Conservation (phyloP, 495 filamentous ascomycete species). For the Penicillium mononematosum region DNA sequence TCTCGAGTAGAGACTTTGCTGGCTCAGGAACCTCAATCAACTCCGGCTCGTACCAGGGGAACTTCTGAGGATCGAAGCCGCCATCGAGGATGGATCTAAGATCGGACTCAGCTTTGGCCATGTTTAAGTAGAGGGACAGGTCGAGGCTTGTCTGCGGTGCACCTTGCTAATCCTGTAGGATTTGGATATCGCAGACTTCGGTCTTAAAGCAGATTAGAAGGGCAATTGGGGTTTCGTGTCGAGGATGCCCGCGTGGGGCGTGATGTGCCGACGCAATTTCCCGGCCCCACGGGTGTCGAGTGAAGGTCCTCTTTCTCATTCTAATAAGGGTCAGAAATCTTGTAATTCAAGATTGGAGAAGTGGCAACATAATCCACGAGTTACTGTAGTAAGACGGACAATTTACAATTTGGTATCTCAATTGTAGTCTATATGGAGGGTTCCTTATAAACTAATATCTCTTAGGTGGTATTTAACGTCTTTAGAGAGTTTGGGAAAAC, state of each 20-base stretch:
- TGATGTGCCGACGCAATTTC: not conserved
- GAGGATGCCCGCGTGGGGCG: not conserved
- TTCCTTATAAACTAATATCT: too few relatives aligned
- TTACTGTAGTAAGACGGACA: too few relatives aligned
- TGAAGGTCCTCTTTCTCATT: too few relatives aligned
- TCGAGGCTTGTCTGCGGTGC: not conserved
- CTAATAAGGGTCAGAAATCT: too few relatives aligned
- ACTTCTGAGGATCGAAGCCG: conserved; percentile 8
- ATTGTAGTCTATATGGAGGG: too few relatives aligned
- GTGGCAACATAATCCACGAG: too few relatives aligned
- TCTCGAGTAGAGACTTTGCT: conserved; percentile 39
- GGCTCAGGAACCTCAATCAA: conserved; percentile 21
- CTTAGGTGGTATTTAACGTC: too few relatives aligned
- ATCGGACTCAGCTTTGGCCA: conserved; percentile 20
- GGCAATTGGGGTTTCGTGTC: not conserved
- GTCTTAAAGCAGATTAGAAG: not conserved
- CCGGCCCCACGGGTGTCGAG: too few relatives aligned
- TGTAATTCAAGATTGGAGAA: too few relatives aligned
- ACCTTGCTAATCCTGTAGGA: not conserved
- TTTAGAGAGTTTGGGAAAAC: too few relatives aligned
- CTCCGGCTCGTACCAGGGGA: conserved; percentile 24
- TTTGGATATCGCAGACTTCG: not conserved
- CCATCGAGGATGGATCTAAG: conserved; percentile 16
- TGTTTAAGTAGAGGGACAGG: not conserved
- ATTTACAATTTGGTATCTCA: too few relatives aligned